Base-by-base conservation (phyloP, 169 alveolate genomes). In the Eimeria brunetti region DNA sequence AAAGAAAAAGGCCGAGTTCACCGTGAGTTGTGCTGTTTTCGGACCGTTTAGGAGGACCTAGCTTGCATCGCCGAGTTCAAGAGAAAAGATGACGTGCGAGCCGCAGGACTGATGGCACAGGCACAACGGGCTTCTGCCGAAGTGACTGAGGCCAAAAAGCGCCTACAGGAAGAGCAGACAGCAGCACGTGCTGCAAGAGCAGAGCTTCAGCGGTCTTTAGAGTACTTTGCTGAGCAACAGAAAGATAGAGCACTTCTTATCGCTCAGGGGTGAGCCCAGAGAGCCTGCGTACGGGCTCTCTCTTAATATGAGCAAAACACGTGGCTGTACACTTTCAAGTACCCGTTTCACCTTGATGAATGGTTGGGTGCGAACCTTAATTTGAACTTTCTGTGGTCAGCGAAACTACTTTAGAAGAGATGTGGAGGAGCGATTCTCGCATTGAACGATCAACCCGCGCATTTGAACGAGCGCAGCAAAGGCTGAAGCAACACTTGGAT, bases 401-500 rank as follows among this genome's bases (percentile, higher is more conserved):
- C 97, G 97, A 97, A 95, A 98, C 97, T 67, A 97, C 97, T 49
- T 97, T 97, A 81, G 98, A 96, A 85, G 97, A 95, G 89, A 96
- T 97, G 91, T 88, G 95, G 85, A 97, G 97, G 96, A 91, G 98
- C 58, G 99, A 97, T 95, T 97, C 97, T 89, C 96, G 97, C 90
- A 97, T 98, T 62, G 96, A 93, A 91, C 98, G 96, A 94, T 96
- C 89, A 51, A 97, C 97, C 53, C 98, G 94, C 94, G 71, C 93
- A 49, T 97, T 92, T 95, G 97, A 95, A 38, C 62, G 36, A 46
- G 62, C 85, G 30, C 93, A 92, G 85, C 75, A 67, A 33, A 75
- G 58, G 58, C 83, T 92, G 80, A 62, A 60, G 58, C 81, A 67
- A 41, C 88, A 83, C 69, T 27, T 64, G 41, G 69, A 56, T 71